These are phyloP conservation scores for Epichloe baconii DNA, from an alignment of 2,329 filamentous ascomycete genomes.

Conservation along the genomic window DNA sequence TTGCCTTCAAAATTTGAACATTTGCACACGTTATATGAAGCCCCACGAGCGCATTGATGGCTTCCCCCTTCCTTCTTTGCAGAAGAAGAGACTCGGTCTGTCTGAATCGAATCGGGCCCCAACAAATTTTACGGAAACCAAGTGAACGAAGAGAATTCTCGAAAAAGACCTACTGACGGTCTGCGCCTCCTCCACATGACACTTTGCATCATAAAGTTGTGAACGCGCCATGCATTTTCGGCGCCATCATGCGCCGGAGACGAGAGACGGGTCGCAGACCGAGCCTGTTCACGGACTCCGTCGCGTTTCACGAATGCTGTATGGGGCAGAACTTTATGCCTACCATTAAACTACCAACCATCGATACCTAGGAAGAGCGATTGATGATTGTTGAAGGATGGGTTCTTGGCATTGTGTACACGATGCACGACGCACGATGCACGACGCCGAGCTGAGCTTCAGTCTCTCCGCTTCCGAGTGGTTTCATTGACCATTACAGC, in stretches of 20 bases:
- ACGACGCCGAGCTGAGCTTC: background rate
- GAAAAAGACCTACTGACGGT: constrained; percentile 35
- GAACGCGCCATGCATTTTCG: background rate
- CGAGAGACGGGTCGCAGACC: background rate
- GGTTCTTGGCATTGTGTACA: background rate
- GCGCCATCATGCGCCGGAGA: background rate
- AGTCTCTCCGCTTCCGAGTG: background rate
- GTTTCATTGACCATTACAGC: background rate
- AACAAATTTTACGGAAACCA: too few species aligned
- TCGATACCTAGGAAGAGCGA: background rate
- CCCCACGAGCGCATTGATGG: constrained; percentile 3
- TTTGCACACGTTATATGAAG: background rate
- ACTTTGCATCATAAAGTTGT: constrained; percentile 1
- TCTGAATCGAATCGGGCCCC: too few species aligned
- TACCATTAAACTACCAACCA: background rate
- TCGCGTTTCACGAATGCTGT: background rate
- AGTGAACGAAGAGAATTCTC: too few species aligned
- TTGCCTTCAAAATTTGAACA: background rate
- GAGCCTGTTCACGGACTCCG: background rate
- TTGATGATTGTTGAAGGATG: background rate
- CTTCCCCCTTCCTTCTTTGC: background rate
- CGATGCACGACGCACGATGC: background rate
- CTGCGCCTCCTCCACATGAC: background rate
- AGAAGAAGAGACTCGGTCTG: too few species aligned
- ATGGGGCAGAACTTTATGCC: background rate